Conservation (phyloP, 306 rosid species). For the Quercus agrifolia region DNA sequence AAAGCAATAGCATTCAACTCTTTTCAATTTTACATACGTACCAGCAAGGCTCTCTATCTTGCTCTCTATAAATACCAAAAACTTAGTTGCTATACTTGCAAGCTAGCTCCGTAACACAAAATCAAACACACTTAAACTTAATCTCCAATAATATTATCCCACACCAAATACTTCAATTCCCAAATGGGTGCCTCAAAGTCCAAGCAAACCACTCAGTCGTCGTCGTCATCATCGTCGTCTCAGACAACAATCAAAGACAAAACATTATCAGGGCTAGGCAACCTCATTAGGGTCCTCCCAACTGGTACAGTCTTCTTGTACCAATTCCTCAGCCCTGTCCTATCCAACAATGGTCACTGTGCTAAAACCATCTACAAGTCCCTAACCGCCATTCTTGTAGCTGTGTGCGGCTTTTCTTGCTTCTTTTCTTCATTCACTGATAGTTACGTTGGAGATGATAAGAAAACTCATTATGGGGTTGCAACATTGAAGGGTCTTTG, state of each 20-base stretch:
- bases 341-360: slow-evolving; percentile 76
- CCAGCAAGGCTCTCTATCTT: slow-evolving; percentile 13
- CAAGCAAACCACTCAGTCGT: background rate
- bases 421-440: slow-evolving; percentile 75
- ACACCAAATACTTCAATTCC: background rate
- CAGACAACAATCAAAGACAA: background rate
- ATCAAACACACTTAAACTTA: background rate
- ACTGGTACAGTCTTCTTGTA: slow-evolving; percentile 74
- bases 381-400: slow-evolving; percentile 39
- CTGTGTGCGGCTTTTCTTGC: slow-evolving; percentile 50
- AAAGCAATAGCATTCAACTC: slow-evolving; percentile 20
- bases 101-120: background rate
- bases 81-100: slow-evolving; percentile 34
- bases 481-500: slow-evolving; percentile 60
- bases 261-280: slow-evolving; percentile 51
- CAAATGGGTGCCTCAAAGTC: slow-evolving; percentile 21
- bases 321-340: slow-evolving; percentile 69
- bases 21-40: slow-evolving; percentile 38
- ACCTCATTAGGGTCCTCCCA: slow-evolving; percentile 72
- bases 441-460: slow-evolving; percentile 63
- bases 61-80: background rate
- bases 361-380: slow-evolving; percentile 36
- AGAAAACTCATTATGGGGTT: slow-evolving; percentile 47
- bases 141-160: background rate
- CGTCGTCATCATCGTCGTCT: background rate